A percentile compares a stretch with the other conserved stretches of the same genome.
These are phyloP conservation scores for Paratinospora sagittata DNA, from an alignment of 164 flowering plant genomes.

Conservation along the genomic window DNA sequence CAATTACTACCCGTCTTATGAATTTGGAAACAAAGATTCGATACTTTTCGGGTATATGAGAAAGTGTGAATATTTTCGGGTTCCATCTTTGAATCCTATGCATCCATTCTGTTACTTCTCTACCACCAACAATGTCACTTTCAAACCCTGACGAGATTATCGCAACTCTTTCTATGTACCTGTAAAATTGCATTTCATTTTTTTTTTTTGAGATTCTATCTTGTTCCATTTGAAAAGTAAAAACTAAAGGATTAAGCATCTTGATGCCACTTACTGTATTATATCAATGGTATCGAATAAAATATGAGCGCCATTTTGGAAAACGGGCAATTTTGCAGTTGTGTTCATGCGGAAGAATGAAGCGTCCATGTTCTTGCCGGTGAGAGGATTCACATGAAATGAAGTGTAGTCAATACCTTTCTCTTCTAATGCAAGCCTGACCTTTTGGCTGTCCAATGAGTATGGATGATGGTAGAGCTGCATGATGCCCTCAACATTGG, in stretches of 20 bases:
- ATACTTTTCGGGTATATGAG: slow-evolving; percentile 59
- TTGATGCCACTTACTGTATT: slow-evolving; percentile 54
- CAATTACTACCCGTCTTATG: slow-evolving; percentile 67
- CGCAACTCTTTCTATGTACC: slow-evolving; percentile 79
- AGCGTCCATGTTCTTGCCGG: slow-evolving; percentile 83
- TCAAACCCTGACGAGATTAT: slow-evolving; percentile 42
- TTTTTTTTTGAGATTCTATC: neutral
- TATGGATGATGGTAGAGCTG: slow-evolving; percentile 93
- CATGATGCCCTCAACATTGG: slow-evolving; percentile 43
- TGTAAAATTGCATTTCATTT: slow-evolving; percentile 22
- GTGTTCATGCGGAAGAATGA: slow-evolving; percentile 80
- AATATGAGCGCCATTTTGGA: slow-evolving; percentile 78
- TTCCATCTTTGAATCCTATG: slow-evolving; percentile 79
- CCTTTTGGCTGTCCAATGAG: slow-evolving; percentile 89
- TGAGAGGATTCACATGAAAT: slow-evolving; percentile 75
- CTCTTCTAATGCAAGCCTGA: slow-evolving; percentile 91
- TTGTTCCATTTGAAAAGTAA: neutral
- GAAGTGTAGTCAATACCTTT: slow-evolving; percentile 82
- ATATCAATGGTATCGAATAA: slow-evolving; percentile 70
- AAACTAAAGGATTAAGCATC: neutral
- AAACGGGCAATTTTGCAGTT: slow-evolving; percentile 76
- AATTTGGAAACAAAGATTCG: slow-evolving; percentile 58
- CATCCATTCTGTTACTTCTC: slow-evolving; percentile 72
- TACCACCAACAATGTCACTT: slow-evolving; percentile 19
- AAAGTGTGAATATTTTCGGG: slow-evolving; percentile 70